Percentiles rank a stretch among this genome's conserved stretches.
Evolutionary conservation across 306 rosid genomes (phyloP).

Genomic region (Biancaea sappan): DNA sequence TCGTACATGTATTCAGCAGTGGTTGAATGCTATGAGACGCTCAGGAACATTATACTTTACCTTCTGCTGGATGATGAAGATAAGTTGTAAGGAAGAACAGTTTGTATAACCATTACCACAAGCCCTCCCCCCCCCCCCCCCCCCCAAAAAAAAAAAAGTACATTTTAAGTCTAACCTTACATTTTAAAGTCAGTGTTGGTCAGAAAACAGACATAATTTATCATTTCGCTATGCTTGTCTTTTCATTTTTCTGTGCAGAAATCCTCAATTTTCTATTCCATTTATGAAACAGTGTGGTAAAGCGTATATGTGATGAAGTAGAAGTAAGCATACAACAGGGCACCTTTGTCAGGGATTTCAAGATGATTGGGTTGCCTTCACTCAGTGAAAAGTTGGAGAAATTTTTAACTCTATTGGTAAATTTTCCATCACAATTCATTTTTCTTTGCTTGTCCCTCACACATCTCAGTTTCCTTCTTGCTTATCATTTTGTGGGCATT

Average conservation of each 20-base stretch:
- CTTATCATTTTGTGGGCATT: slow-evolving; percentile 8
- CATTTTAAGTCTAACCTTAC: neutral
- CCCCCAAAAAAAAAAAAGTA: neutral
- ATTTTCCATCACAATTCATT: neutral
- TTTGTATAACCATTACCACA: neutral
- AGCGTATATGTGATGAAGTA: slow-evolving; percentile 43
- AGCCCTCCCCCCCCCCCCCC: too few relatives aligned
- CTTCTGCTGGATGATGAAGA: slow-evolving; percentile 54
- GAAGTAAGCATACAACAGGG: slow-evolving; percentile 22
- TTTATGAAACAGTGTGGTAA: slow-evolving; percentile 47
- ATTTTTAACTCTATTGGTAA: slow-evolving; percentile 58
- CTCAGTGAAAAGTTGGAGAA: slow-evolving; percentile 70
- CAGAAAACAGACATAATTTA: neutral
- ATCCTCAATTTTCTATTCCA: slow-evolving; percentile 23
- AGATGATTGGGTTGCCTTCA: slow-evolving; percentile 63
- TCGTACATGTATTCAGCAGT: slow-evolving; percentile 68
- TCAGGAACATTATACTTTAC: slow-evolving; percentile 45
- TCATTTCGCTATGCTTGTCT: neutral
- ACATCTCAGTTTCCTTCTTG: neutral
- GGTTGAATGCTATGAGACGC: slow-evolving; percentile 70
- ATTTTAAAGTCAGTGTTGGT: neutral
- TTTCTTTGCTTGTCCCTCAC: too few relatives aligned
- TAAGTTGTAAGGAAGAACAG: slow-evolving; percentile 46
- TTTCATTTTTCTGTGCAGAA: neutral
- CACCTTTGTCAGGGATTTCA: slow-evolving; percentile 44